These are phyloP conservation scores for Fusarium pseudoanthophilum DNA, from an alignment of 2,329 filamentous ascomycete species.

Conservation along the genomic window DNA sequence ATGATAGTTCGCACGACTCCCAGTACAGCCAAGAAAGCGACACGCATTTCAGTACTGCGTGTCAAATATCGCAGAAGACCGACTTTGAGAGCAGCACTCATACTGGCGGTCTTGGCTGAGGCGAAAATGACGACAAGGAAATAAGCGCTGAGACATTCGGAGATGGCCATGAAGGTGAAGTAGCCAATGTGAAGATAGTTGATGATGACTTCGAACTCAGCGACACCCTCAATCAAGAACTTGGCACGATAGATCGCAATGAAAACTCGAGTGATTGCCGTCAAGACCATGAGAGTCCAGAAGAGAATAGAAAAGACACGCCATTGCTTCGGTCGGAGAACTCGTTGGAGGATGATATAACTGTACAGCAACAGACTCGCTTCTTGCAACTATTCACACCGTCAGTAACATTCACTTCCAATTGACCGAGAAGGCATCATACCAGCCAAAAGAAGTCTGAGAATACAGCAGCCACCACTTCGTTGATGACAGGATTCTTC, in stretches of 20 bases:
- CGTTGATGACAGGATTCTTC: conserved; percentile 29
- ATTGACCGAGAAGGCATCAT: not conserved
- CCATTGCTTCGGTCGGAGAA: conserved; percentile 56
- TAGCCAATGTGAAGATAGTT: conserved; percentile 55
- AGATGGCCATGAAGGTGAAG: conserved; percentile 53
- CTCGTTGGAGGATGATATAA: conserved; percentile 61
- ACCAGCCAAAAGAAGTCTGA: conserved; percentile 56
- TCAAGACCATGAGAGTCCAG: conserved; percentile 65
- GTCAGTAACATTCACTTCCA: not conserved
- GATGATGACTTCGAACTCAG: conserved; percentile 44
- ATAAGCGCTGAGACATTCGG: conserved; percentile 53
- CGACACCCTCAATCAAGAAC: conserved; percentile 42
- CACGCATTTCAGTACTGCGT: conserved; percentile 52
- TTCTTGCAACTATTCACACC: conserved; percentile 51
- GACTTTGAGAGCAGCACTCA: conserved; percentile 44
- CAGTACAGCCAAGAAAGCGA: conserved; percentile 51
- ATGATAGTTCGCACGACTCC: conserved; percentile 54
- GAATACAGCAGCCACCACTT: conserved; percentile 50
- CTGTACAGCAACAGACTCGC: conserved; percentile 58
- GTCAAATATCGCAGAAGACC: conserved; percentile 53
- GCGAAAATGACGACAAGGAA: conserved; percentile 54
- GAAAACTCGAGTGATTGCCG: conserved; percentile 59
- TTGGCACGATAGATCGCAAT: conserved; percentile 49
- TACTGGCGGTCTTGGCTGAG: conserved; percentile 41
- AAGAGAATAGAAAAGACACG: conserved; percentile 63